Conservation (phyloP, 164 flowering plant species). For the Liquidambar formosana region DNA sequence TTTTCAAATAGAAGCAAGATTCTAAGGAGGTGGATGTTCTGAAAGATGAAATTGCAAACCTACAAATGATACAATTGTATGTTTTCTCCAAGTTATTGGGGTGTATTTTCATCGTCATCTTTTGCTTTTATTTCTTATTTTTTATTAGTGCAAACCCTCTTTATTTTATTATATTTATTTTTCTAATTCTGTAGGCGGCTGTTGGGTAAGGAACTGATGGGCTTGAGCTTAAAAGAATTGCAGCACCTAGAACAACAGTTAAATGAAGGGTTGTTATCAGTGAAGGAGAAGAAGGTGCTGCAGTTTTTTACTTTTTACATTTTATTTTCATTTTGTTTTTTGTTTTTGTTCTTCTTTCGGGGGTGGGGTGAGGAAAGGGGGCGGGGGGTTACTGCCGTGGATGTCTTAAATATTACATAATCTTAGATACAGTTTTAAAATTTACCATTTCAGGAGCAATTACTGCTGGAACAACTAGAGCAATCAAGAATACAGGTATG, state of each 20-base stretch:
- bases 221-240: constrained; percentile 67
- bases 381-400: too few species aligned
- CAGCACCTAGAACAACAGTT: constrained; percentile 71
- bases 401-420: too few species aligned
- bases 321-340: too few species aligned
- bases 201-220: constrained; percentile 65
- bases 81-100: constrained; percentile 14
- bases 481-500: constrained; percentile 65
- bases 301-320: too few species aligned
- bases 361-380: too few species aligned
- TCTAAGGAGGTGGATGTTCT: constrained; percentile 45
- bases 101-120: background rate
- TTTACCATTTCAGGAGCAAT: constrained; percentile 16
- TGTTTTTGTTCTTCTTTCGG: too few species aligned
- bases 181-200: constrained; percentile 42
- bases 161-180: background rate
- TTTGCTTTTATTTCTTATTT: too few species aligned
- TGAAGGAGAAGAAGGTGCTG: constrained; percentile 72
- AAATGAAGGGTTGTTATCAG: constrained; percentile 56
- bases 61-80: constrained; percentile 58
- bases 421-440: too few species aligned
- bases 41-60: constrained; percentile 61
- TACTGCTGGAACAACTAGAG: constrained; percentile 71
- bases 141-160: background rate
- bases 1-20: constrained; percentile 30